Evolutionary conservation across 805 yeast genomes (phyloP).

Genomic region (Metschnikowia koreensis): DNA sequence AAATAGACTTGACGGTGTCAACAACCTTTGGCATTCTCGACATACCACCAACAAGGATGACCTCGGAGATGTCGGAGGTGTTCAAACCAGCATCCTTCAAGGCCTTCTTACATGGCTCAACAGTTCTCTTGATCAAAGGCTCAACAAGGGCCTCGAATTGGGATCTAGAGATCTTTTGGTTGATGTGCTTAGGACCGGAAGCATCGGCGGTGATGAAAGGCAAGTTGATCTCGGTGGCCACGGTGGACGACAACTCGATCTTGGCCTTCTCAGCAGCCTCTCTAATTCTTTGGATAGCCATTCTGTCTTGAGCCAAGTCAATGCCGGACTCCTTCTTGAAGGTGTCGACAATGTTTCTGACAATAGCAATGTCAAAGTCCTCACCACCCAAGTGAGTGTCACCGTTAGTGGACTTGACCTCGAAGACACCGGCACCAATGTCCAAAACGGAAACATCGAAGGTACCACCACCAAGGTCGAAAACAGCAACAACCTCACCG

Average conservation of each 20-base stretch:
- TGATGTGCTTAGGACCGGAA: conserved; percentile 75
- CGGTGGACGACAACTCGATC: conserved; percentile 77
- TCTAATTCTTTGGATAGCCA: conserved; percentile 74
- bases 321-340: conserved; percentile 75
- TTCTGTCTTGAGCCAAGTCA: conserved; percentile 43
- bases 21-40: conserved; percentile 88
- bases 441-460: conserved; percentile 95
- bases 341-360: conserved; percentile 75
- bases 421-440: conserved; percentile 96
- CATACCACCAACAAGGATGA: conserved; percentile 88
- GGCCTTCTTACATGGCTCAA: conserved; percentile 78
- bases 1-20: conserved; percentile 70
- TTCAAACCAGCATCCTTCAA: conserved; percentile 74
- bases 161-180: conserved; percentile 63
- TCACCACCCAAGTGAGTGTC: conserved; percentile 93
- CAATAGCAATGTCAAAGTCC: conserved; percentile 84
- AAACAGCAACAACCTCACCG: conserved; percentile 86
- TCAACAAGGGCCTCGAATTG: conserved; percentile 68
- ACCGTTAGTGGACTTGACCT: conserved; percentile 97
- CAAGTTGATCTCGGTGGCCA: conserved; percentile 69
- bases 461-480: conserved; percentile 98
- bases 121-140: conserved; percentile 67
- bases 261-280: conserved; percentile 76
- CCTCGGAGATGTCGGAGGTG: conserved; percentile 69
- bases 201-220: conserved; percentile 90